Conservation (phyloP, 106 monocot genomes). For the Acorus gramineus region DNA sequence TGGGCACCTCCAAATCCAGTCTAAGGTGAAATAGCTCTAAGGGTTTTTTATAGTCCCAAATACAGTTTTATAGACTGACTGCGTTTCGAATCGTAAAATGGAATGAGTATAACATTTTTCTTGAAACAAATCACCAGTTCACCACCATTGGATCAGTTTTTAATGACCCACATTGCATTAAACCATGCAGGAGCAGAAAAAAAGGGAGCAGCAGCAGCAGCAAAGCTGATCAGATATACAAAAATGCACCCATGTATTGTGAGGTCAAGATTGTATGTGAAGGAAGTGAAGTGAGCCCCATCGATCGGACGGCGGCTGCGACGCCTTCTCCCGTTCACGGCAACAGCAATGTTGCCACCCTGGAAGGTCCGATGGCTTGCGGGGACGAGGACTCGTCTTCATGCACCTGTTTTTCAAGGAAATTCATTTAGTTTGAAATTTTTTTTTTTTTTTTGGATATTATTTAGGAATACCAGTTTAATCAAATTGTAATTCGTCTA, state of each 20-base stretch:
- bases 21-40: constrained; percentile 23
- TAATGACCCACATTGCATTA: not conserved
- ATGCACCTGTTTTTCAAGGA: constrained; percentile 25
- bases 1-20: constrained; percentile 54
- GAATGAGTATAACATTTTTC: too few relatives aligned
- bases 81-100: too few relatives aligned
- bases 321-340: constrained; percentile 5
- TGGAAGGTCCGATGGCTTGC: constrained; percentile 3
- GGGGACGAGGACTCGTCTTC: constrained; percentile 4
- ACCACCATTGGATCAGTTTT: not conserved
- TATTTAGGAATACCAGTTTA: too few relatives aligned
- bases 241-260: constrained; percentile 43
- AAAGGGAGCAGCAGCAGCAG: constrained; percentile 23
- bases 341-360: not conserved
- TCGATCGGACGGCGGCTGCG: constrained; percentile 1
- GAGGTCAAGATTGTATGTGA: constrained; percentile 61
- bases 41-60: too few relatives aligned
- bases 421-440: not conserved
- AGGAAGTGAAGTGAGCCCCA: constrained; percentile 31
- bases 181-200: constrained; percentile 27
- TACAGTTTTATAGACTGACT: too few relatives aligned
- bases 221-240: constrained; percentile 50
- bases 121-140: not conserved
- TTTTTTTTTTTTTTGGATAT: too few relatives aligned
- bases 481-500: too few relatives aligned